phyloP scores from a whole-genome alignment of 202 grass and related monocot genomes.

The Cymbopogon flexuosus region DNA sequence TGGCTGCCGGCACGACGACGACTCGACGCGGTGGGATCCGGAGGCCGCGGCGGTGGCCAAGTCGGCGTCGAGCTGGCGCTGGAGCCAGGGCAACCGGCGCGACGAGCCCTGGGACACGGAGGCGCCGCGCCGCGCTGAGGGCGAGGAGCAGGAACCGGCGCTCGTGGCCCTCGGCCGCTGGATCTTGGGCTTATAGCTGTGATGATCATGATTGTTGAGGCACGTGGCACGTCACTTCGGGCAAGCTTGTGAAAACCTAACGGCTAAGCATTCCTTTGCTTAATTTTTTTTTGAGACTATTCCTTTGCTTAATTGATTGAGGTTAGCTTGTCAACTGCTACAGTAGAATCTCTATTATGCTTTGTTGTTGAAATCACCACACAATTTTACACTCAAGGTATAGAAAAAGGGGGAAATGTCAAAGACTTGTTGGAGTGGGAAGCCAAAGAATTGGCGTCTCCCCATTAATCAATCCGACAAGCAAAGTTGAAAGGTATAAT shows the following conservation, averaged over 20 bases:
- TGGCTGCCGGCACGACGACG: slow-evolving; percentile 20
- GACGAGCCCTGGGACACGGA: slow-evolving; percentile 54
- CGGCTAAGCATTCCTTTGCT: background rate
- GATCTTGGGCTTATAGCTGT: slow-evolving; percentile 52
- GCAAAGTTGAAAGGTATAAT: too few relatives aligned
- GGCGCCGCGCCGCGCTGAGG: background rate
- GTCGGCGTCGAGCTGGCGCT: slow-evolving; percentile 51
- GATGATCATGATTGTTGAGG: background rate
- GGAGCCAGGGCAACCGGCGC: slow-evolving; percentile 38
- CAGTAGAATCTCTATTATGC: too few relatives aligned
- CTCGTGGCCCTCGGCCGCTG: slow-evolving; percentile 62
- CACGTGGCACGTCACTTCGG: background rate
- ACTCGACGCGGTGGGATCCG: slow-evolving; percentile 45
- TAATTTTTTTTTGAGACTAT: too few relatives aligned
- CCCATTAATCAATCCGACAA: too few relatives aligned
- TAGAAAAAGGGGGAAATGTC: too few relatives aligned
- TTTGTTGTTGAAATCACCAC: too few relatives aligned
- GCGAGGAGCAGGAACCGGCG: slow-evolving; percentile 39
- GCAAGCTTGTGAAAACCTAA: background rate
- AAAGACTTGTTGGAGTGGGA: too few relatives aligned
- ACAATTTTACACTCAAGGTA: too few relatives aligned
- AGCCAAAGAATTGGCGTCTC: too few relatives aligned
- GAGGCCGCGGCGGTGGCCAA: slow-evolving; percentile 31
- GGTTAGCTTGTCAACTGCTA: too few relatives aligned
- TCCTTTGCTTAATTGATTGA: background rate